Evolutionary conservation across 106 monocot genomes (phyloP).

Genomic region (Acanthochlamys bracteata): DNA sequence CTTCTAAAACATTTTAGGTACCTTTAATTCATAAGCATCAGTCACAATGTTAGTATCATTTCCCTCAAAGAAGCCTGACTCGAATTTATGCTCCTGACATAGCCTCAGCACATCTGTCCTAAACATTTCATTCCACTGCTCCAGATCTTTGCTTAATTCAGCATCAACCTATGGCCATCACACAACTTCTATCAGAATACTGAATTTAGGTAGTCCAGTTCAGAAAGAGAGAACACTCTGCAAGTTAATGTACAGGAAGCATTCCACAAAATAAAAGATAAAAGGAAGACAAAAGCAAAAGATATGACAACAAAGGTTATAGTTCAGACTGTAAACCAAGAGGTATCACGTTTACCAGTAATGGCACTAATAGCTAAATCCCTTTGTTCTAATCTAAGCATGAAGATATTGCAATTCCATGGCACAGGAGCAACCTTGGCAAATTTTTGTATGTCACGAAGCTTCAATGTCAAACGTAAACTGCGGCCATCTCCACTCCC

Average conservation of each 20-base stretch:
- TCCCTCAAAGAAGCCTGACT: conserved; percentile 83
- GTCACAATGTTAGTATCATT: conserved; percentile 45
- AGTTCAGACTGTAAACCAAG: too few species aligned
- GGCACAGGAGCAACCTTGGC: conserved; percentile 49
- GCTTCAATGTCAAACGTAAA: conserved; percentile 78
- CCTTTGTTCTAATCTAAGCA: too few species aligned
- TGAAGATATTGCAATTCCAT: neutral
- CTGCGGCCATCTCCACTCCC: conserved; percentile 60
- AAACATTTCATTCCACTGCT: conserved; percentile 85
- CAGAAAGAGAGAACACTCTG: too few species aligned
- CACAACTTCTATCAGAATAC: neutral
- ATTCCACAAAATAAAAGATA: too few species aligned
- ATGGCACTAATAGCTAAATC: too few species aligned
- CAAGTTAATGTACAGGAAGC: too few species aligned
- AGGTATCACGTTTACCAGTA: too few species aligned
- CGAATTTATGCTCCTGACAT: conserved; percentile 88
- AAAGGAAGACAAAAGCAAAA: too few species aligned
- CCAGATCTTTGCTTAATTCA: conserved; percentile 68
- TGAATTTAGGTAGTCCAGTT: neutral
- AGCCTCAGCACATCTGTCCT: conserved; percentile 62
- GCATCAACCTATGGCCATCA: conserved; percentile 32
- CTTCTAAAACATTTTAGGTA: conserved; percentile 12
- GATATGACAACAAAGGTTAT: too few species aligned
- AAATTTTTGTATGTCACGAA: conserved; percentile 69
- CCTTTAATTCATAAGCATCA: conserved; percentile 97